Base-by-base conservation (phyloP, 2,329 filamentous ascomycete genomes). In the Penicillium sclerotigenum region DNA sequence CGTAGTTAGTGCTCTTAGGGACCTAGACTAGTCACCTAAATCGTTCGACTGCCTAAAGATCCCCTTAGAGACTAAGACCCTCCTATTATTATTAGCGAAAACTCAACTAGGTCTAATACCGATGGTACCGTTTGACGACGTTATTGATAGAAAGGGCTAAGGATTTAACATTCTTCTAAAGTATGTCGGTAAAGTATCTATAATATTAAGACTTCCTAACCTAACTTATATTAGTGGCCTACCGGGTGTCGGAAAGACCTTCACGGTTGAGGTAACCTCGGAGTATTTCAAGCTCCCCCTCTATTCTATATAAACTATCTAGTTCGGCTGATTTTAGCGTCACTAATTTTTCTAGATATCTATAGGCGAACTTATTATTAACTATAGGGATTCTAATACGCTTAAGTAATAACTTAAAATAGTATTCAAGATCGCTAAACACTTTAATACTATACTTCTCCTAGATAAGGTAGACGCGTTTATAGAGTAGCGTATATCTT, bases 391-490 rank as follows among this genome's bases (percentile, higher is more conserved):
- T 43, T 59, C 66, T 10, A 37, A 59, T 18, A 54, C 65, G 20
- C 57, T 67, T 18, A 62, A 68, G 22, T 13, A 24, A 36, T 55
- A 66, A 38, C 59, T 70, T 31, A 41, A 61, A 28, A 55, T 42
- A 11, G 57, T 71, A 18, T 66, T 71, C 47, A 61, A 65, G 29
- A 64, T 68, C 28, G 60, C 66, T 5, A 61, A 54, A 26, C 57
- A 59, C 48, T 71, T 66, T 42, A 62, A 68, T 14, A 59, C 67
- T 7, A 64, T 77, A 2, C 59, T 77, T 4, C 68, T 77, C 5
- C 61, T 77, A 7, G 73, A 77, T 58, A 70, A 77, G 58, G 73
- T 71, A 9, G 73, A 77, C 54, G 68, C 73, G 6, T 77, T 76
- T 36, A 58, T 71, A 33, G 61, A 65, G 36, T 34, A 56, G 16